A percentile compares a stretch with the other conserved stretches of the same genome.
Conservation (phyloP, 306 rosid species). For the Dalbergia cochinchinensis region DNA sequence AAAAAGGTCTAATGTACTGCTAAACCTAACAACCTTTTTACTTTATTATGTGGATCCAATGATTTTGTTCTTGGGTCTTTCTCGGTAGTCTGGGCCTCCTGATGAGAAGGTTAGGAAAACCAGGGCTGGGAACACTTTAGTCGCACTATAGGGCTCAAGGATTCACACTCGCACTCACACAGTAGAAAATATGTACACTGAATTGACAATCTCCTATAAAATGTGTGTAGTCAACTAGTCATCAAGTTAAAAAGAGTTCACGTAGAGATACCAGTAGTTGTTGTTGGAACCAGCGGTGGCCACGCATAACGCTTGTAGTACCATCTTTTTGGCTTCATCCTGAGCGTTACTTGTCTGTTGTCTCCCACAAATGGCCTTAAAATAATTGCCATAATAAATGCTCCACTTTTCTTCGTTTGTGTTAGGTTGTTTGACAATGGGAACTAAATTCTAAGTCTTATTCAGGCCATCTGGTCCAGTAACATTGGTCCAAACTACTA, state of each 20-base stretch:
- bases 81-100: not conserved
- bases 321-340: slow-evolving; percentile 46
- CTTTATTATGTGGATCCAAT: slow-evolving; percentile 62
- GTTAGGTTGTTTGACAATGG: slow-evolving; percentile 5
- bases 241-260: too few species aligned
- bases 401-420: not conserved
- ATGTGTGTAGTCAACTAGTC: slow-evolving; percentile 36
- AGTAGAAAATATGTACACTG: slow-evolving; percentile 12
- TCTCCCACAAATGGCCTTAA: slow-evolving; percentile 41
- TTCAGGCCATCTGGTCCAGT: slow-evolving; percentile 3
- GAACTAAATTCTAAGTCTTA: not conserved
- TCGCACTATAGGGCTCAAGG: slow-evolving; percentile 20
- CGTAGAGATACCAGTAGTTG: slow-evolving; percentile 24
- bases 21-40: slow-evolving; percentile 51
- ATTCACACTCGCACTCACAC: not conserved
- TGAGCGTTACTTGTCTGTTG: not conserved
- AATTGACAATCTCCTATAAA: slow-evolving; percentile 43
- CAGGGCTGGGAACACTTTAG: slow-evolving; percentile 38
- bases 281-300: slow-evolving; percentile 50
- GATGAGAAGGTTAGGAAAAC: slow-evolving; percentile 13
- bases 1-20: not conserved
- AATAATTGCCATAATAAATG: not conserved
- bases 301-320: not conserved
- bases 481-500: not conserved
- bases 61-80: slow-evolving; percentile 44